A percentile compares a stretch with the other conserved stretches of the same genome.
Evolutionary conservation across 2,329 filamentous ascomycete genomes (phyloP).

Genomic region (Alternaria sp.): DNA sequence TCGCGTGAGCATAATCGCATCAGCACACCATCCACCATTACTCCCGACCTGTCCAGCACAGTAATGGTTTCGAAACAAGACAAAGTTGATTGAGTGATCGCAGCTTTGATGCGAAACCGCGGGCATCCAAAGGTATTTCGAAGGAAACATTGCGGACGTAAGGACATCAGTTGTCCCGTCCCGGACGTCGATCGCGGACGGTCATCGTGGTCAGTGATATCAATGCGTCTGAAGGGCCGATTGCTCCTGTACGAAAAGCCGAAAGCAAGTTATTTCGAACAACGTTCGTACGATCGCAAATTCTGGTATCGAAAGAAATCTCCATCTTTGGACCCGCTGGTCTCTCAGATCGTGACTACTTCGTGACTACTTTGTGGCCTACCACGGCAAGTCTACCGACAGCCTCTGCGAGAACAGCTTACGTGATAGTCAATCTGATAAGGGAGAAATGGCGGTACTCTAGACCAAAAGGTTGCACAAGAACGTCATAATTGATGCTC

Average conservation of each 20-base stretch:
- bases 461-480: not conserved
- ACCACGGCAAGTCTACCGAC: not conserved
- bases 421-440: not conserved
- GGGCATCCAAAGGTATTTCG: not conserved
- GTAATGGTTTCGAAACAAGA: not conserved
- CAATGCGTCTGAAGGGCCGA: not conserved
- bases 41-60: not conserved
- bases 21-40: not conserved
- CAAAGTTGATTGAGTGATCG: not conserved
- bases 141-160: not conserved
- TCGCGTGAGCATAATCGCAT: not conserved
- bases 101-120: not conserved
- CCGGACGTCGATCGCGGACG: not conserved
- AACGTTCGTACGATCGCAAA: not conserved
- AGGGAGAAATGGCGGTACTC: conserved; percentile 41
- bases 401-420: conserved; percentile 50
- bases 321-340: not conserved
- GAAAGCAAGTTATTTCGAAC: conserved; percentile 1
- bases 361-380: not conserved
- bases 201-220: not conserved
- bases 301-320: not conserved
- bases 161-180: not conserved
- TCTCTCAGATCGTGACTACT: not conserved
- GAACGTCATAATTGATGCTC: not conserved
- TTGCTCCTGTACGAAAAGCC: not conserved